Base-by-base conservation (phyloP, 2,329 filamentous ascomycete species). In the Didymella segeticola region DNA sequence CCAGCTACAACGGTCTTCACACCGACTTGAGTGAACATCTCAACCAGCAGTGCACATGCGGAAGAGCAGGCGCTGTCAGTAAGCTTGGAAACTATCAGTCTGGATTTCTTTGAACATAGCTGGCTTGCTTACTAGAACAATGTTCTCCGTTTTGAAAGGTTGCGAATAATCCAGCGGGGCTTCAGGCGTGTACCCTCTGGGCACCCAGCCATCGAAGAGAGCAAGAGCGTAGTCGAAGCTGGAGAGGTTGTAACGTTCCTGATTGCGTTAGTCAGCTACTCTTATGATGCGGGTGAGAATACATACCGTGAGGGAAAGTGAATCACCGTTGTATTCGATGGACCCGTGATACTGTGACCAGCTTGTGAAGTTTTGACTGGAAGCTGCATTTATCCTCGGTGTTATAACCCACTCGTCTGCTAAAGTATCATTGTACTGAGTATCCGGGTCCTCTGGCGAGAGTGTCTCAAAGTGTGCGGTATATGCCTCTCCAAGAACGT, bases 61-160 rank as follows among this genome's bases (percentile, higher is more conserved):
- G 82, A 85, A n/a, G 74, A 77, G 64, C 84, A 87, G 33, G 70
- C 67, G 20, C 84, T 83, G 56, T 86, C 82, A 9, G 78, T 79
- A 25, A 85, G 63, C 20, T n/a, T n/a, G n/a, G n/a, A n/a, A n/a
- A n/a, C n/a, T n/a, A n/a, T n/a, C n/a, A n/a, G n/a, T n/a, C n/a
- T n/a, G n/a, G n/a, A n/a, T n/a, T n/a, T n/a, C n/a, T n/a, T n/a
- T n/a, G n/a, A n/a, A n/a, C n/a, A n/a, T n/a, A n/a, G n/a, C n/a
- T n/a, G n/a, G n/a, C n/a, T n/a, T n/a, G n/a, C n/a, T n/a, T n/a
- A n/a, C n/a, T n/a, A n/a, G n/a, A n/a, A n/a, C n/a, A n/a, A n/a
- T n/a, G n/a, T n/a, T n/a, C n/a, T n/a, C n/a, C n/a, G n/a, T n/a
- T n/a, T 19, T 11, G 15, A 36, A 36, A 5, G 17, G 9, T n/a